phyloP scores from a whole-genome alignment of 148 eudicot genomes.

The Chenopodium quinoa region DNA sequence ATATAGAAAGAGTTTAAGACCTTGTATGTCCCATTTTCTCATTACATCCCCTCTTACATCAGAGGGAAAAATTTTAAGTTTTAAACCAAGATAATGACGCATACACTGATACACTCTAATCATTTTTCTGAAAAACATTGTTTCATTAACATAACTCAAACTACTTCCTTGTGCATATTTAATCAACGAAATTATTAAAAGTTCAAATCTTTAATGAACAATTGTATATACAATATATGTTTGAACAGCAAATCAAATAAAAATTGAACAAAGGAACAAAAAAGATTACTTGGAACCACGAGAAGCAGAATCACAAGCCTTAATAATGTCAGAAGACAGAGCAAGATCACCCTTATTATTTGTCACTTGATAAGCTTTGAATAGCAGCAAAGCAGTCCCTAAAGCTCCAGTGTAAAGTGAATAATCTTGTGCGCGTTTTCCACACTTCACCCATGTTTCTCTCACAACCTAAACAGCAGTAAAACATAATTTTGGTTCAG shows the following conservation, averaged over 20 bases:
- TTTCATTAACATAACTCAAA: neutral
- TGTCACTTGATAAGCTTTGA: constrained; percentile 66
- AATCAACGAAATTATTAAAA: too few species aligned
- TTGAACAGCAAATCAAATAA: neutral
- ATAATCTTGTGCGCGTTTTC: constrained; percentile 56
- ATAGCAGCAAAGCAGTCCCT: constrained; percentile 76
- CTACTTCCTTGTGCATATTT: neutral
- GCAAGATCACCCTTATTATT: constrained; percentile 49
- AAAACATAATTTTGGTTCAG: constrained; percentile 5
- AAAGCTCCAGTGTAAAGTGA: constrained; percentile 75
- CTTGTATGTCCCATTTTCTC: neutral
- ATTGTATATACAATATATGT: too few species aligned
- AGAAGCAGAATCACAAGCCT: constrained; percentile 68
- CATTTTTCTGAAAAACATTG: neutral
- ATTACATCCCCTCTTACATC: neutral
- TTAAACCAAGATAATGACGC: neutral
- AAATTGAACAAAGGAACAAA: too few species aligned
- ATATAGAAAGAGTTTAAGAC: neutral
- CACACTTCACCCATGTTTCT: constrained; percentile 61
- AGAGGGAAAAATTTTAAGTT: neutral
- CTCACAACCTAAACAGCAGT: constrained; percentile 52
- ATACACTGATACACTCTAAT: neutral
- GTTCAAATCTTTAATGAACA: too few species aligned
- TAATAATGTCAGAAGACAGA: constrained; percentile 53
- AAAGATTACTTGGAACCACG: constrained; percentile 49